phyloP scores from a whole-genome alignment of 2,329 filamentous ascomycete species.

The Monosporascus ibericus region DNA sequence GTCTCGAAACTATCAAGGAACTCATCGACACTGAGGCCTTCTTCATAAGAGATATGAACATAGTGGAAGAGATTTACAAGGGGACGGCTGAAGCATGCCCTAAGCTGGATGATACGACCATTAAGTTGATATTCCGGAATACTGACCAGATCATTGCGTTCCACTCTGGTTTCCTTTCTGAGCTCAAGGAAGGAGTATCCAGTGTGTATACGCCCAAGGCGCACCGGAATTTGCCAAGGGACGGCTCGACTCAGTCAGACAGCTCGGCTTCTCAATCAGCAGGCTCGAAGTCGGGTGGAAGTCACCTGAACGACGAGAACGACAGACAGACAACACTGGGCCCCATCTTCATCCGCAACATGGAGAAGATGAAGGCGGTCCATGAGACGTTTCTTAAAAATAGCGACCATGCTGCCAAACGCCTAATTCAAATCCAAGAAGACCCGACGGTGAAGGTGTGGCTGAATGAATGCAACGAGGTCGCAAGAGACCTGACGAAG shows the following conservation, averaged over 20 bases:
- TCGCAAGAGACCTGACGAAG: slow-evolving; percentile 83
- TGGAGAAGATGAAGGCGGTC: slow-evolving; percentile 53
- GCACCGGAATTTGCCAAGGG: slow-evolving; percentile 35
- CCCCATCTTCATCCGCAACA: slow-evolving; percentile 47
- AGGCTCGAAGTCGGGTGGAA: slow-evolving; percentile 27
- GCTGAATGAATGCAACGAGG: slow-evolving; percentile 88
- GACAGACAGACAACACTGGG: slow-evolving; percentile 49
- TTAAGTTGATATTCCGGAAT: slow-evolving; percentile 88
- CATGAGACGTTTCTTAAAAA: slow-evolving; percentile 60
- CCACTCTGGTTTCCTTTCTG: slow-evolving; percentile 70
- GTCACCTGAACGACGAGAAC: slow-evolving; percentile 43
- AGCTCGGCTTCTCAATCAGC: slow-evolving; percentile 21
- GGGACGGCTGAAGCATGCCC: slow-evolving; percentile 80
- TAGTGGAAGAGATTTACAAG: slow-evolving; percentile 96
- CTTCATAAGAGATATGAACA: slow-evolving; percentile 93
- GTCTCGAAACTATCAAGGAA: slow-evolving; percentile 83
- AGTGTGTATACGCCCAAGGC: slow-evolving; percentile 67
- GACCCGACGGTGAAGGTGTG: slow-evolving; percentile 68
- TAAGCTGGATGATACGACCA: slow-evolving; percentile 73
- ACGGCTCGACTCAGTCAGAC: slow-evolving; percentile 36
- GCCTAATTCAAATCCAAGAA: slow-evolving; percentile 56
- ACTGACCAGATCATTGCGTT: slow-evolving; percentile 86
- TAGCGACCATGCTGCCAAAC: slow-evolving; percentile 56
- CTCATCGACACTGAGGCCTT: slow-evolving; percentile 87
- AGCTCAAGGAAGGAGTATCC: slow-evolving; percentile 74